These are phyloP conservation scores for Helenozyma baotianmanensis DNA, from an alignment of 805 yeast species.

Conservation along the genomic window DNA sequence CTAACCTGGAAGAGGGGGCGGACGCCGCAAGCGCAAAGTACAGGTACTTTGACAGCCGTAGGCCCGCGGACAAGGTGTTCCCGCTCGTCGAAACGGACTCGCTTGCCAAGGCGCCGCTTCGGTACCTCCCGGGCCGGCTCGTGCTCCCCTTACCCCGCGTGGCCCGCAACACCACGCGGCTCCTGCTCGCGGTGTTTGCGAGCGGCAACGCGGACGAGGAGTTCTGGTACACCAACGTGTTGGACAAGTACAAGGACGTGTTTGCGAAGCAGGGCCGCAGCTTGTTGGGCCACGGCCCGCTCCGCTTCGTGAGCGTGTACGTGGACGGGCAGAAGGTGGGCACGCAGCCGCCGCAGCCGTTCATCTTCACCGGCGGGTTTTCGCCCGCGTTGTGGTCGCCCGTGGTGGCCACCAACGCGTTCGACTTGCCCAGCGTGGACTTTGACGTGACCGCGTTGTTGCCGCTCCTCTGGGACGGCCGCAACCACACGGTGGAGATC, in stretches of 20 bases:
- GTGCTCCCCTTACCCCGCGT: slow-evolving; percentile 41
- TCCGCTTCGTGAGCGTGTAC: slow-evolving; percentile 60
- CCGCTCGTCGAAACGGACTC: slow-evolving; percentile 29
- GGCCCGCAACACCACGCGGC: slow-evolving; percentile 54
- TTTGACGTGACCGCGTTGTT: slow-evolving; percentile 67
- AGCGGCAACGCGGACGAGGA: slow-evolving; percentile 80
- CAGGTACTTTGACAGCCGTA: slow-evolving; percentile 23
- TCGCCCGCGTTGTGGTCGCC: slow-evolving; percentile 82
- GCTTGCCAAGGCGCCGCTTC: slow-evolving; percentile 36
- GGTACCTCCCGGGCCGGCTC: slow-evolving; percentile 43
- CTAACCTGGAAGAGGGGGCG: neutral
- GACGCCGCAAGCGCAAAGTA: slow-evolving; percentile 2
- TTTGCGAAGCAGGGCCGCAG: slow-evolving; percentile 27
- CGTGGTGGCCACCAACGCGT: slow-evolving; percentile 68
- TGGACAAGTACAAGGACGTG: slow-evolving; percentile 43
- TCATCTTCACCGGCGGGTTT: slow-evolving; percentile 75
- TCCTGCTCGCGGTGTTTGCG: slow-evolving; percentile 54
- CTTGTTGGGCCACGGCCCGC: slow-evolving; percentile 64
- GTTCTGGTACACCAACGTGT: slow-evolving; percentile 69
- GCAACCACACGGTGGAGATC: slow-evolving; percentile 23
- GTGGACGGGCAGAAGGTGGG: slow-evolving; percentile 58
- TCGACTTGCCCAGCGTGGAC: slow-evolving; percentile 66
- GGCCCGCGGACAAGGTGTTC: slow-evolving; percentile 35
- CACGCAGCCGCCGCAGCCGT: slow-evolving; percentile 63
- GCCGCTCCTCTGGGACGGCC: slow-evolving; percentile 58